These are phyloP conservation scores for Pythium utonaiense DNA, from an alignment of 352 stramenopile genomes.

Conservation along the genomic window DNA sequence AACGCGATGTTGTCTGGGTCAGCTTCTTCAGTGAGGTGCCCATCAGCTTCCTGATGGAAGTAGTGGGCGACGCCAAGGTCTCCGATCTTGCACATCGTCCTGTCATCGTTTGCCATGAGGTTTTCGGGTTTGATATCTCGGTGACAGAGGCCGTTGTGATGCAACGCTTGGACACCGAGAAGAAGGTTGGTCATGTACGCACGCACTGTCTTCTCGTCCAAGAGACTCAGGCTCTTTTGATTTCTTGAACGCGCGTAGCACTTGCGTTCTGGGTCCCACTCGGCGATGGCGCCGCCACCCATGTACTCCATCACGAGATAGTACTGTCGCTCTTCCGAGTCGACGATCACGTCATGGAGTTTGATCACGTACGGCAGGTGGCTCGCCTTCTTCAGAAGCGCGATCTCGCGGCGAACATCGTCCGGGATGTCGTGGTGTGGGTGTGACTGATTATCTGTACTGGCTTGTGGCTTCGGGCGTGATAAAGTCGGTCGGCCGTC, in stretches of 20 bases:
- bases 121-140: slow-evolving; percentile 88
- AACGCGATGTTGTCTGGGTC: slow-evolving; percentile 46
- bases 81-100: slow-evolving; percentile 66
- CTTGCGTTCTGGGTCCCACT: slow-evolving; percentile 63
- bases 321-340: slow-evolving; percentile 48
- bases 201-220: slow-evolving; percentile 44
- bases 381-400: slow-evolving; percentile 72
- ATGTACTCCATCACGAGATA: slow-evolving; percentile 87
- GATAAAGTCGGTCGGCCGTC: not conserved
- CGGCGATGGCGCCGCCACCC: slow-evolving; percentile 71
- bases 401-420: slow-evolving; percentile 65
- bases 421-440: slow-evolving; percentile 32
- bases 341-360: slow-evolving; percentile 74
- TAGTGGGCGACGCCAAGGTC: slow-evolving; percentile 82
- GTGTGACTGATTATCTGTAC: not conserved
- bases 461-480: not conserved
- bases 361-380: slow-evolving; percentile 61
- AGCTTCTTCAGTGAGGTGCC: slow-evolving; percentile 45
- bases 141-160: slow-evolving; percentile 72
- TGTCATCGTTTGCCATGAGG: slow-evolving; percentile 58
- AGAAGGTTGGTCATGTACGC: slow-evolving; percentile 57
- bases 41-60: slow-evolving; percentile 51
- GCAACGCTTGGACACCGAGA: slow-evolving; percentile 68
- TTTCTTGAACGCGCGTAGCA: slow-evolving; percentile 52
- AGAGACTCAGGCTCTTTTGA: slow-evolving; percentile 38